Evolutionary conservation across 2,329 filamentous ascomycete genomes (phyloP), one percentile per base, ranked within the genome.

Genomic region (Colletotrichum ledebouriae): DNA sequence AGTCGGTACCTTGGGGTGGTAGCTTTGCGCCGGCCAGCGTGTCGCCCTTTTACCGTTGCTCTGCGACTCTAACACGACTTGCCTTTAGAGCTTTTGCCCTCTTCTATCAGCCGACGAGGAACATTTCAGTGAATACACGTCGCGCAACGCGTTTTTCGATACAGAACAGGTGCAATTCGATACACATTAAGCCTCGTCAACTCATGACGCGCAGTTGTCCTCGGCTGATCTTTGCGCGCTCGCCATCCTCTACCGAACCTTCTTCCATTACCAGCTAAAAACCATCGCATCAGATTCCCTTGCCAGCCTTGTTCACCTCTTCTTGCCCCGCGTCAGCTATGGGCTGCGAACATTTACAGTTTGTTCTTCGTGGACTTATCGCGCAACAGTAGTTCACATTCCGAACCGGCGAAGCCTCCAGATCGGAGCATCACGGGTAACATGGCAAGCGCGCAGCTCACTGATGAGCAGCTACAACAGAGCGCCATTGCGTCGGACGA

Each of bases 381-480:
- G 11, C n/a, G 49, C 52, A 50, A 20, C 33, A 61, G 15, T 39
- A 61, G 25, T 29, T 47, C 33, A 17, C 37, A 50, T 20, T 22
- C 13, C 17, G 15, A 62, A 44, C 33, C 42, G 11, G 17, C 25
- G 22, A 37, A 33, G 10, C 17, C 25, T 39, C 25, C 13, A 4
- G 42, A 37, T 47, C 29, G 13, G 37, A 29, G n/a, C 42, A 11
- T 17, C 4, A 29, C 15, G 44, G 10, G 42, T 44, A 55, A 46
- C 12, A 87, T 87, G 84, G 77, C 82, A 59, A 86, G 82, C 73
- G 81, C 83, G 63, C 85, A 86, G 73, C 79, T 83, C 57, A 87
- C 86, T 78, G 83, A 88, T 75, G 86, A 89, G 67, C 84, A 88
- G 75, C 80, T 87, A 64, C 86, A 87, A 73, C 84, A 86, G 73